Evolutionary conservation across 495 filamentous ascomycete genomes (phyloP), one percentile per base, ranked within the genome.

Genomic region (Hyaloscypha variabilis): DNA sequence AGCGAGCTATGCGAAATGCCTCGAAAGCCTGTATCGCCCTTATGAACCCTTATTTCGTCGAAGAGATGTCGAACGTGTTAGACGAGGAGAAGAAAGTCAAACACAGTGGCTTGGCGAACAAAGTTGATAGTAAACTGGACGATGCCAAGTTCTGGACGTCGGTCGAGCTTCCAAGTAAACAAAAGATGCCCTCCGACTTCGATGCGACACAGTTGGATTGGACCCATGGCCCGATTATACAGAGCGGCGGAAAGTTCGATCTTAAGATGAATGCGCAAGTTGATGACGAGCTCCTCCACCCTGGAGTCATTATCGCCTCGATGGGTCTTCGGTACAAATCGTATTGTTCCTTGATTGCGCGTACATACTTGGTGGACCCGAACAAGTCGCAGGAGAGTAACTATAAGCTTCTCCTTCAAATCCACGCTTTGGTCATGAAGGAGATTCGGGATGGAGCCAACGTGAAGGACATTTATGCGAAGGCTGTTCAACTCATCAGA

Each of bases 81-180:
- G 95, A 99, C 68, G 89, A 90, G 67, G 95, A 97, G 75, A 96
- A 97, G 80, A 96, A 97, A 71, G 92, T 98, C 73, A 94, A 92
- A 39, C 94, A 99, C 75, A 90, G 88, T 68, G 83, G 85, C 23
- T 83, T 99, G 11, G 85, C 91, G 2, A 85, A 89, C 67, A 96
- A 93, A 74, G 88, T 99, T 58, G 90, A 94, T 66, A 81, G 82
- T 60, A 98, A 97, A 76, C 87, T 99, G 58, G 93, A 97, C 67
- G 94, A 98, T 70, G 75, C 83, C 8, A 96, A 96, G 71, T 99
- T 94, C 72, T 98, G 97, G 86, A 86, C 88, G 73, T 88, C 87
- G 21, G 89, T 94, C 56, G 81, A 87, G 74, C 75, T 88, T 24
- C 83, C 83, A 5, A 82, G 78, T 67, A 81, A 90, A 62, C 85